Conservation (phyloP, 169 alveolate species). For the Pseudocohnilembus persalinus region DNA sequence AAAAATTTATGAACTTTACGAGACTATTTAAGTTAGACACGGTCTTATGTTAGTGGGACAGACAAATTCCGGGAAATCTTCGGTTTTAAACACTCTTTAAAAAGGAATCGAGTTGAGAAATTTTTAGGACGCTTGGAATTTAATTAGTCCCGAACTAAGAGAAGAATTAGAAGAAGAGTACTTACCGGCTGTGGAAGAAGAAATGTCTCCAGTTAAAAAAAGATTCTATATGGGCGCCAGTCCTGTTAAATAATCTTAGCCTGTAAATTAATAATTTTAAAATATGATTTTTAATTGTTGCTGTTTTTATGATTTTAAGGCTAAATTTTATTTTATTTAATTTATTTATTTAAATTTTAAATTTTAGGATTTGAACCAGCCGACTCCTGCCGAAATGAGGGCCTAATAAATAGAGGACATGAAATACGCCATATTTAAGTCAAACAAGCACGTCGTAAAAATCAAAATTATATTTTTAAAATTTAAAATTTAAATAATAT, state of each 20-base stretch:
- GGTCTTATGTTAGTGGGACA: constrained; percentile 93
- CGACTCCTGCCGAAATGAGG: too few relatives aligned
- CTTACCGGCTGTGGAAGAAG: neutral
- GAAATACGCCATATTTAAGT: neutral
- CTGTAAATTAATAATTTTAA: too few relatives aligned
- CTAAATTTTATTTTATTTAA: too few relatives aligned
- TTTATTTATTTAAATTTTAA: too few relatives aligned
- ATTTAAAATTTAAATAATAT: too few relatives aligned
- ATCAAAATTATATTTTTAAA: too few relatives aligned
- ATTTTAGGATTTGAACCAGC: too few relatives aligned
- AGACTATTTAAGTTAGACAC: constrained; percentile 91
- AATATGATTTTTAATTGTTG: neutral
- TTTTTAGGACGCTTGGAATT: constrained; percentile 36
- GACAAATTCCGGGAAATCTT: constrained; percentile 87
- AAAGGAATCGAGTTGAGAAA: constrained; percentile 5
- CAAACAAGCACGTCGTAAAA: neutral
- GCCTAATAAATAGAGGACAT: neutral
- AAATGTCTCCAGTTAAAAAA: neutral
- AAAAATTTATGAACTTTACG: constrained; percentile 84
- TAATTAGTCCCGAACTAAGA: neutral
- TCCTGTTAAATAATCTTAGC: neutral
- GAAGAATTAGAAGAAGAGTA: neutral
- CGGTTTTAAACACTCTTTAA: constrained; percentile 20
- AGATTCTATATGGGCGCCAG: neutral
- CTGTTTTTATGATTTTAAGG: too few relatives aligned